These are phyloP conservation scores for Calocybe cyanea DNA, from an alignment of 768 basidiomycete genomes.

Conservation along the genomic window DNA sequence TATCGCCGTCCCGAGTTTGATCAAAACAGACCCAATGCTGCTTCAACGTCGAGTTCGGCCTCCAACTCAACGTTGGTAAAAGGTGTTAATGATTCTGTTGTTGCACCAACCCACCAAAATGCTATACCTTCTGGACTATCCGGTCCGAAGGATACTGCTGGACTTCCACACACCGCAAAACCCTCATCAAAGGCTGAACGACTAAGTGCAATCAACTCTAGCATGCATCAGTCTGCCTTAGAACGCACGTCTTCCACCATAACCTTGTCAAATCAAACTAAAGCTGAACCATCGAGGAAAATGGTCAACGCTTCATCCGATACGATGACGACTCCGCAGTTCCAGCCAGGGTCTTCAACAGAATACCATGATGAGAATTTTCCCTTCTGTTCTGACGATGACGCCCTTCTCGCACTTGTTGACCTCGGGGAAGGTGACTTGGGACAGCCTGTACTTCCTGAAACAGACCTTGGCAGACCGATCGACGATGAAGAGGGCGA, in stretches of 20 bases:
- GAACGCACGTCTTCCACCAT: too few species aligned
- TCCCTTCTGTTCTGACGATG: slow-evolving; percentile 62
- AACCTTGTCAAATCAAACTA: too few species aligned
- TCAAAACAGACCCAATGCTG: slow-evolving; percentile 32
- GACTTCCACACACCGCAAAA: too few species aligned
- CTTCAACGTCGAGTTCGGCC: slow-evolving; percentile 9
- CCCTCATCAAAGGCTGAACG: too few species aligned
- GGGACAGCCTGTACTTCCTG: slow-evolving; percentile 38
- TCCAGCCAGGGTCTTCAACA: neutral
- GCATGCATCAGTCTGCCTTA: too few species aligned
- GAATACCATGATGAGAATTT: slow-evolving; percentile 36
- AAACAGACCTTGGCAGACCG: slow-evolving; percentile 39
- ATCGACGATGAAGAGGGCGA: slow-evolving; percentile 32
- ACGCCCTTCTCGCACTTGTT: slow-evolving; percentile 56
- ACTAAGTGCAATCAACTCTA: too few species aligned
- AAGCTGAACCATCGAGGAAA: too few species aligned
- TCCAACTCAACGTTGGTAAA: slow-evolving; percentile 4
- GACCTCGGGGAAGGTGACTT: slow-evolving; percentile 48
- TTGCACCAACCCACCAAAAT: slow-evolving; percentile 5
- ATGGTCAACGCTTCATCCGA: too few species aligned
- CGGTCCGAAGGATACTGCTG: too few species aligned
- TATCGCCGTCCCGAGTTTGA: slow-evolving; percentile 71
- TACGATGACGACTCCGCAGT: slow-evolving; percentile 4
- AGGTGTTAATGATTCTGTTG: slow-evolving; percentile 1
- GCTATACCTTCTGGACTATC: too few species aligned